A percentile compares a stretch with the other conserved stretches of the same genome.
Evolutionary conservation across 2,329 filamentous ascomycete genomes (phyloP).

Genomic region (Stagonosporopsis cucurbitacearum): DNA sequence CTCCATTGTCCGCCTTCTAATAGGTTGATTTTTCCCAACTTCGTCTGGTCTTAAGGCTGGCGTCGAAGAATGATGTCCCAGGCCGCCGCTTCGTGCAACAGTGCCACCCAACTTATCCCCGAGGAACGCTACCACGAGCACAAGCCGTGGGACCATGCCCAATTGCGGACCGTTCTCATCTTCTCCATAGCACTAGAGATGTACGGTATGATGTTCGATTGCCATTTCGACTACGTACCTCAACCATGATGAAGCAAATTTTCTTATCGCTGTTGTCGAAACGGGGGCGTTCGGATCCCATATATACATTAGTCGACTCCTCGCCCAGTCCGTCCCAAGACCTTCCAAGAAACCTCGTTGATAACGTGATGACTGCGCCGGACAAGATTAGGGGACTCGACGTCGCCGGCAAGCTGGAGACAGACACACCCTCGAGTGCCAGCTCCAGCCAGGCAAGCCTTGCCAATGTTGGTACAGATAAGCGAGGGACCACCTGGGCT

Average conservation of each 20-base stretch:
- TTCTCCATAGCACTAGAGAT: constrained; percentile 1
- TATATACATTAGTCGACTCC: constrained; percentile 9
- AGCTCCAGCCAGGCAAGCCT: constrained; percentile 28
- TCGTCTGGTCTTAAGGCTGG: background rate
- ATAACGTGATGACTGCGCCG: constrained; percentile 8
- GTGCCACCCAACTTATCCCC: background rate
- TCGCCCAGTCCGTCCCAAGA: constrained; percentile 15
- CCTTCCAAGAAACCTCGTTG: constrained; percentile 7
- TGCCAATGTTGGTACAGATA: constrained; percentile 13
- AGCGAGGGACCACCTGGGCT: constrained; percentile 44
- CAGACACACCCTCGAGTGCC: constrained; percentile 25
- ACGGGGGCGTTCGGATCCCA: constrained; percentile 7
- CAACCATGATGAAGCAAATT: constrained; percentile 4
- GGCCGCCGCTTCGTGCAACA: background rate
- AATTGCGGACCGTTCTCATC: constrained; percentile 1
- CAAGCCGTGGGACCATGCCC: background rate
- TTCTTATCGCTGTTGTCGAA: constrained; percentile 1
- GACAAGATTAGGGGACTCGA: constrained; percentile 12
- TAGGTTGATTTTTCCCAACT: background rate
- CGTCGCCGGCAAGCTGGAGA: constrained; percentile 29
- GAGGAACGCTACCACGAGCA: background rate
- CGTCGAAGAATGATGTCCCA: background rate
- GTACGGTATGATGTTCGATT: background rate
- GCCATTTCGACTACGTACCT: background rate
- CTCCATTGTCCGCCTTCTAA: background rate